Base-by-base conservation (phyloP, 2,329 filamentous ascomycete genomes). In the Fusarium nygamai region DNA sequence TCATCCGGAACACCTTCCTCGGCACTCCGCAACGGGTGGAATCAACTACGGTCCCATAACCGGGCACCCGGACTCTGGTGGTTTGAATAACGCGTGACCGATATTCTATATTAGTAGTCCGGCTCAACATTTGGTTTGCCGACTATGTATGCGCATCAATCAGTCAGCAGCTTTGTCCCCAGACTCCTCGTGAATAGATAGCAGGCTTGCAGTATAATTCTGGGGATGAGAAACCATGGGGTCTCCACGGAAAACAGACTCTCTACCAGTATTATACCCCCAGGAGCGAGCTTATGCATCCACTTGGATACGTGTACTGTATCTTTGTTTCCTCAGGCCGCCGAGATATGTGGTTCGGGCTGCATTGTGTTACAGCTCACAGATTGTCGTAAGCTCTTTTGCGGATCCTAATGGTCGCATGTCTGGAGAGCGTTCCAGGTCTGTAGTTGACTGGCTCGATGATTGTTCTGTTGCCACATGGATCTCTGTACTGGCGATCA, bases 61-160 rank as follows among this genome's bases (percentile, higher is more conserved):
- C 36, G 41, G 24, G 38, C 47, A 34, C 22, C 27, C 43, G 48
- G 50, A 33, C 43, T 53, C 39, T 29, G 47, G 61, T 73, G 69
- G 66, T 48, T 41, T 63, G 50, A 71, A 61, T 31, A 75, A 77
- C 69, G 64, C 67, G 69, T 76, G 75, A 74, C 76, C 19, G 47
- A 67, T 64, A 38, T 43, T 67, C 46, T 34, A 59, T 59, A 67
- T 60, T 29, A 41, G 51, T 22, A 48, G 47, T 69, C 50, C 47
- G 48, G 54, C 64, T 64, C 39, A 29, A 57, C 61, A 58, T 61
- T 51, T 43, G 70, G 60, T 68, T 48, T 69, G 34, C 44, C 47
- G 34, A 31, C 38, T 39, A 48, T 43, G 31, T 41, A 66, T 41
- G 34, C 22, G 46, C 36, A 47, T 53, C 46, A 53, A 53, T 43